phyloP scores from a whole-genome alignment of 106 monocot genomes.

The Agapanthus africanus region DNA sequence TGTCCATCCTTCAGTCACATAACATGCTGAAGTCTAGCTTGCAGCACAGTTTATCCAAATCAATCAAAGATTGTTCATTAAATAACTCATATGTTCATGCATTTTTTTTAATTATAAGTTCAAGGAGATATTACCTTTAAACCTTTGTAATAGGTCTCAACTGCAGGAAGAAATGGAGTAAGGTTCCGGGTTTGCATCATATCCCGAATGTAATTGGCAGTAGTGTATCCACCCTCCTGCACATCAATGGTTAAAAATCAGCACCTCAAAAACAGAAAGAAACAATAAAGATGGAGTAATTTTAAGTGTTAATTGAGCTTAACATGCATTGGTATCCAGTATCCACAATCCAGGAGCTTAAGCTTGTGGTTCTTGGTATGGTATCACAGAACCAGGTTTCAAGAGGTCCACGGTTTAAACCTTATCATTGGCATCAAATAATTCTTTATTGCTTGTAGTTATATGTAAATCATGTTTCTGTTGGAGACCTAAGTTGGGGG shows the following conservation, averaged over 20 bases:
- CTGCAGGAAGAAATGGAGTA: conserved; percentile 53
- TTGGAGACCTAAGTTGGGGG: no score
- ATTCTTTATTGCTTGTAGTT: no score
- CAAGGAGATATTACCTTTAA: conserved; percentile 44
- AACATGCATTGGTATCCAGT: no score
- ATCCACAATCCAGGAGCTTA: no score
- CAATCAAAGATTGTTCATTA: not conserved
- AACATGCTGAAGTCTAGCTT: not conserved
- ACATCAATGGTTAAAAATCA: not conserved
- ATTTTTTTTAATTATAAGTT: not conserved
- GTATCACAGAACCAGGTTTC: no score
- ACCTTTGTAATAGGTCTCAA: conserved; percentile 70
- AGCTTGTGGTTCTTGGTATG: no score
- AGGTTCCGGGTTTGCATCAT: conserved; percentile 69
- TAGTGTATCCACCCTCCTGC: conserved; percentile 78
- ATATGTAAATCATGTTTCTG: no score
- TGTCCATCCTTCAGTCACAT: not conserved
- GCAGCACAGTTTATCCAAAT: not conserved
- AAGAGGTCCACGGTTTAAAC: no score
- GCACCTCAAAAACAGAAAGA: not conserved
- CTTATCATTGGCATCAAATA: no score
- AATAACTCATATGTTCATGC: no score
- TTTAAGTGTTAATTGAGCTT: no score
- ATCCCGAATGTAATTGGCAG: conserved; percentile 94
- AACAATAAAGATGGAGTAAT: no score